Evolutionary conservation across 164 flowering plant genomes (phyloP).

Genomic region (Amborella trichopoda): DNA sequence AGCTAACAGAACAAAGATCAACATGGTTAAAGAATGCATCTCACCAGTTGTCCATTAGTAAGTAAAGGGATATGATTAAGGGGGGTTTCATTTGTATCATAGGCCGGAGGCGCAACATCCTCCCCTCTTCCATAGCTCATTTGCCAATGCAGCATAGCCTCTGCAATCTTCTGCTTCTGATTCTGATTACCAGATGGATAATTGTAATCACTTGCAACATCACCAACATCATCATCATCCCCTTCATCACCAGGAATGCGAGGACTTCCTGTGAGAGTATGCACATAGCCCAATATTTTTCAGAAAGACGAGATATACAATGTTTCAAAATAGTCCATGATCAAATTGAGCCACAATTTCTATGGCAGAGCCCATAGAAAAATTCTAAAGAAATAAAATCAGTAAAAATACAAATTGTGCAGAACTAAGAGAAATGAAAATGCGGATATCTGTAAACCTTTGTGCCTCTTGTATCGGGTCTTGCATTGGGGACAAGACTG

Average conservation of each 20-base stretch:
- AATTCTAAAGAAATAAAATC: too few relatives aligned
- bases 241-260: constrained; percentile 36
- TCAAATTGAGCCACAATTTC: too few relatives aligned
- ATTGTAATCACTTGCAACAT: constrained; percentile 29
- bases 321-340: too few relatives aligned
- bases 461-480: constrained; percentile 42
- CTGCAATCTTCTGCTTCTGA: constrained; percentile 23
- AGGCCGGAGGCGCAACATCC: constrained; percentile 40
- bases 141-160: constrained; percentile 23
- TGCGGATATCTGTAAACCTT: constrained; percentile 30
- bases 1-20: background rate
- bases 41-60: constrained; percentile 55
- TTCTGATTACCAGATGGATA: constrained; percentile 40
- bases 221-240: constrained; percentile 29
- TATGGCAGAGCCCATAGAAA: too few relatives aligned
- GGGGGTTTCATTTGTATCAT: constrained; percentile 55
- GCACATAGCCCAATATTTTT: too few relatives aligned
- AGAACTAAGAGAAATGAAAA: too few relatives aligned
- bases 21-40: background rate
- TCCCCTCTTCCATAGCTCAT: constrained; percentile 59
- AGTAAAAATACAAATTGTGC: too few relatives aligned
- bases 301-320: background rate
- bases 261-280: constrained; percentile 23
- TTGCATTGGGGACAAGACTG: constrained; percentile 57
- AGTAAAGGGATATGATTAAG: constrained; percentile 59